Evolutionary conservation across 345 rosid genomes (phyloP), one percentile per base, ranked within the genome.

Genomic region (Punica granatum): DNA sequence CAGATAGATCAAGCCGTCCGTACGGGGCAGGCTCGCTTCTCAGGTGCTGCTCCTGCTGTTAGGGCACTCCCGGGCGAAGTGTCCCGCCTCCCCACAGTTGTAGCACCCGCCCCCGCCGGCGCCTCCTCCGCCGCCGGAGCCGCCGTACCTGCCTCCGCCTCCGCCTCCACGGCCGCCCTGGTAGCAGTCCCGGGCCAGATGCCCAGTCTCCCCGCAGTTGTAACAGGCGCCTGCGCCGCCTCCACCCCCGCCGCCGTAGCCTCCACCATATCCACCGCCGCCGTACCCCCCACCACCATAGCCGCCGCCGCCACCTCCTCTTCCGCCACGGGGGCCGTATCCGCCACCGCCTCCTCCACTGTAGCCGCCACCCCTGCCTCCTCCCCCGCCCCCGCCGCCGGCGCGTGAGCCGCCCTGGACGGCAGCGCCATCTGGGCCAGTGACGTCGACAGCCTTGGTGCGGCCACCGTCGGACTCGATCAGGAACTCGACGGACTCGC

Each of bases 61-160:
- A 0, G 96, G 90, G 64, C 98, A 92, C 23, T 92, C 98, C 80
- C 98, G 74, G 0, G 98, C 86, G 30, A 90, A 92, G 75, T 92
- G 98, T 0, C 98, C 98, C 0, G 88, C 71, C 42, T 70, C 87
- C 1, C 97, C 97, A 51, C 97, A 91, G 81, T 75, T 85, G 73
- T 80, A 91, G 62, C 97, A 91, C 75, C 72, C 75, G 3, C 81
- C 80, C 0, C 82, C 79, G 0, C 81, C 85, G 0, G 81, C 87
- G 0, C 84, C 71, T 0, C 33, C 70, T 8, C 70, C 70, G 1
- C 64, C 70, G 3, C 35, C 34, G 31, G 15, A 0, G 1, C 67
- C 25, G 51, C 67, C 25, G 54, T 28, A 21, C 39, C 68, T 33
- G 0, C 59, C 28, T 23, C 68, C 51, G 0, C 59, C 81, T 0